Percentiles rank a stretch among this genome's conserved stretches.
Evolutionary conservation across 73 alveolate genomes (phyloP).

Genomic region (Paramecium tetraurelia): DNA sequence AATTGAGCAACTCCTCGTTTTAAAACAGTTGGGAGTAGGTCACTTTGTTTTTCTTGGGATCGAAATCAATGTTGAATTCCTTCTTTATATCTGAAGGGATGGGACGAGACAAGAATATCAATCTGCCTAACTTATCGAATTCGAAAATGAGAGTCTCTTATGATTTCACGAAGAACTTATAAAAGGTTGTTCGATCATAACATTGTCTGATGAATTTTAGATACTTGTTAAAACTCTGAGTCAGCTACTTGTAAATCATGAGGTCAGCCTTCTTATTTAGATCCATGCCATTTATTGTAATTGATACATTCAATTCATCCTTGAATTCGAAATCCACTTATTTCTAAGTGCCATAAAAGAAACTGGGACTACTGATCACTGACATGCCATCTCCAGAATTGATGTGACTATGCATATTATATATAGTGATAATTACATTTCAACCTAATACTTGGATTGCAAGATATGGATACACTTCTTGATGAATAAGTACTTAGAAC

Average conservation of each 20-base stretch:
- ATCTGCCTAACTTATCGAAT: background rate
- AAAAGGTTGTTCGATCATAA: background rate
- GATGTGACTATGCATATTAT: background rate
- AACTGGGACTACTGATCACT: background rate
- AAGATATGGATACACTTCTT: background rate
- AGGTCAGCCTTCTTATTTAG: background rate
- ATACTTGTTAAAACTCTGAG: background rate
- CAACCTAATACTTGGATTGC: background rate
- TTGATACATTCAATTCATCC: background rate
- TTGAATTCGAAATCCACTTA: slow-evolving; percentile 13
- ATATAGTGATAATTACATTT: background rate
- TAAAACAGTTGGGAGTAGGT: background rate
- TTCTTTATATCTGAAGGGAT: background rate
- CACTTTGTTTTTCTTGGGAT: background rate
- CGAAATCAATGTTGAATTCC: background rate
- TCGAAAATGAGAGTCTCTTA: background rate
- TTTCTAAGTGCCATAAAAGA: background rate
- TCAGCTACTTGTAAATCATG: background rate
- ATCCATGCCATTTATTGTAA: slow-evolving; percentile 6
- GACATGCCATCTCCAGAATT: slow-evolving; percentile 1
- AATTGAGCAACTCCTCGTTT: background rate
- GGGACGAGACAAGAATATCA: background rate
- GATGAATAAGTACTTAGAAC: slow-evolving; percentile 20
- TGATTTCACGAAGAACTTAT: slow-evolving; percentile 12
- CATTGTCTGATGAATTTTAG: background rate